A percentile compares a stretch with the other conserved stretches of the same genome.
phyloP scores from a whole-genome alignment of 2,329 filamentous ascomycete genomes.

The Penicillium vulpinum region DNA sequence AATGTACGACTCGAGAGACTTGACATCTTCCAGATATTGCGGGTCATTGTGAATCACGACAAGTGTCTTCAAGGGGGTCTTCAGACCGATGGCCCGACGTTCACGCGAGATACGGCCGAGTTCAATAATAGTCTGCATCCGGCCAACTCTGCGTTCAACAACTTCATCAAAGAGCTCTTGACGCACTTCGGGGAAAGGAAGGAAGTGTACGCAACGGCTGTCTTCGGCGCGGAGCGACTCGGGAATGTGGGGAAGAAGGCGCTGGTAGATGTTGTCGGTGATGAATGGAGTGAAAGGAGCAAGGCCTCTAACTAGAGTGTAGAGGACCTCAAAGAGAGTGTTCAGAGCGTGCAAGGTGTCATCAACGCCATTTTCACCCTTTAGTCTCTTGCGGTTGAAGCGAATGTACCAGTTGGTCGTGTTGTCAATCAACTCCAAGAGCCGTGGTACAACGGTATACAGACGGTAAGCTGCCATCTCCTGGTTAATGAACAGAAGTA shows the following conservation, averaged over 20 bases:
- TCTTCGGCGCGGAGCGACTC: conserved; percentile 69
- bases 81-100: conserved; percentile 77
- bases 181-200: conserved; percentile 83
- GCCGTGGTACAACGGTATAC: conserved; percentile 86
- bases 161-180: conserved; percentile 83
- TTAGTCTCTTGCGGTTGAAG: conserved; percentile 86
- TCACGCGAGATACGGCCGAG: conserved; percentile 84
- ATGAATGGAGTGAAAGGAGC: conserved; percentile 96
- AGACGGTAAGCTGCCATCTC: conserved; percentile 82
- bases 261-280: conserved; percentile 89
- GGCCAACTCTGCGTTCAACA: conserved; percentile 79
- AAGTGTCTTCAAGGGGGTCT: conserved; percentile 85
- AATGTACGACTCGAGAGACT: conserved; percentile 83
- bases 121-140: conserved; percentile 97
- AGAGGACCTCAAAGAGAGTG: conserved; percentile 90
- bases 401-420: conserved; percentile 99
- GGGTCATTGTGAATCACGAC: conserved; percentile 83
- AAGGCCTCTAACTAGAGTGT: conserved; percentile 80
- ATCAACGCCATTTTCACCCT: conserved; percentile 81
- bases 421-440: conserved; percentile 84
- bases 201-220: conserved; percentile 84
- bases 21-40: conserved; percentile 82
- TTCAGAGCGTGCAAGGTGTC: conserved; percentile 91
- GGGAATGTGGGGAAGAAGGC: conserved; percentile 78
- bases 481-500: conserved; percentile 86